Conservation (phyloP, 2,329 filamentous ascomycete species). For the Xylaria sp. region DNA sequence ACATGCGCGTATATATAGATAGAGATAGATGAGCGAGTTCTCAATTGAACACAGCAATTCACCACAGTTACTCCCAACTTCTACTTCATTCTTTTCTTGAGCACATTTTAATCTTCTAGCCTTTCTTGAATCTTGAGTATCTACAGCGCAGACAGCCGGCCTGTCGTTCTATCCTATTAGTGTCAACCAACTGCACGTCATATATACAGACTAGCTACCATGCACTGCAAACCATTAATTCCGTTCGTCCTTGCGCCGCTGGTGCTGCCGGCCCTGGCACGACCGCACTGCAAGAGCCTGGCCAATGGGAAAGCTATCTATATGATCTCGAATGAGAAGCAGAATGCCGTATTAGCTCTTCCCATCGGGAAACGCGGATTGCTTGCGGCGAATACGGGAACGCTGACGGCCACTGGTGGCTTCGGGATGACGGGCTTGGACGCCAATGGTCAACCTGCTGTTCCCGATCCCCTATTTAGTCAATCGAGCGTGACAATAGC, state of each 20-base stretch:
- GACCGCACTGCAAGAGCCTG: neutral
- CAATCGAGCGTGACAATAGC: conserved; percentile 57
- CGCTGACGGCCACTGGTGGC: conserved; percentile 8
- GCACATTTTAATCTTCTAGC: neutral
- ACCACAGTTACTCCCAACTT: neutral
- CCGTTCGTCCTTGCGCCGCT: conserved; percentile 4
- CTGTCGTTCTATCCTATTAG: neutral
- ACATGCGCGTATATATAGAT: conserved; percentile 2
- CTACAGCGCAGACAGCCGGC: conserved; percentile 3
- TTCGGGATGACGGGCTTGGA: conserved; percentile 5
- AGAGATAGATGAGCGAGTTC: neutral
- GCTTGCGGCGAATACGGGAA: neutral
- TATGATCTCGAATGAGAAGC: conserved; percentile 14
- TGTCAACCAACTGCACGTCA: neutral
- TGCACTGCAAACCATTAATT: conserved; percentile 4
- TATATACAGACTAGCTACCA: neutral
- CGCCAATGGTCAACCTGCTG: neutral
- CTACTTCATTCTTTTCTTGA: neutral
- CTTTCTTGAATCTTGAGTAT: neutral
- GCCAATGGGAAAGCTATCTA: conserved; percentile 15
- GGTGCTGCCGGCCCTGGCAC: neutral
- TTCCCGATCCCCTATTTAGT: conserved; percentile 55
- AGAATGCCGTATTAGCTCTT: conserved; percentile 9
- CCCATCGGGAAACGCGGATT: conserved; percentile 6
- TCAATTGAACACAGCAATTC: neutral